These are phyloP conservation scores for Mariannaea elegans DNA, from an alignment of 2,329 filamentous ascomycete genomes.

Conservation along the genomic window DNA sequence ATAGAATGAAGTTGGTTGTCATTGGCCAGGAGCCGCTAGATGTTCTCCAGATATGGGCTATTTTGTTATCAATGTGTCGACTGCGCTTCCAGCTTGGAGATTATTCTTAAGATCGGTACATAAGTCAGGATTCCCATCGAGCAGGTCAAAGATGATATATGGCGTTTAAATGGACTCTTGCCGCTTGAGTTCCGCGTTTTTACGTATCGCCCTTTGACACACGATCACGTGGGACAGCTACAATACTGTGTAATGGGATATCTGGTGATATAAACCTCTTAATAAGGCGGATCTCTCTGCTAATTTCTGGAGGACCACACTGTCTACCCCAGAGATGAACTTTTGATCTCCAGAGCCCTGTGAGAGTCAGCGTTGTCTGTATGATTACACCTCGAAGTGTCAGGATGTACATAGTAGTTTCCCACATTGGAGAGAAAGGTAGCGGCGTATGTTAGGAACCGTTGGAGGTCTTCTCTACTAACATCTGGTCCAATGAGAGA, in stretches of 20 bases:
- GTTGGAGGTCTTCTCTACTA: constrained; percentile 52
- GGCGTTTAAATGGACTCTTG: no score
- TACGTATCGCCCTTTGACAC: no score
- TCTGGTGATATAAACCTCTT: background rate
- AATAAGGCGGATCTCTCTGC: constrained; percentile 43
- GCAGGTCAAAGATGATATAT: no score
- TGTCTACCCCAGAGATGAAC: constrained; percentile 61
- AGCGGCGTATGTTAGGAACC: constrained; percentile 64
- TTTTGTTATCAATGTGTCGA: no score
- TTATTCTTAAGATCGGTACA: no score
- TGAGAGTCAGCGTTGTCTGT: constrained; percentile 8
- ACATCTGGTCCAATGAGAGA: constrained; percentile 52
- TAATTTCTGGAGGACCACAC: constrained; percentile 53
- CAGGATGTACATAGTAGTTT: constrained; percentile 61
- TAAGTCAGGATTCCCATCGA: no score
- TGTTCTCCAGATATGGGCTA: constrained; percentile 83
- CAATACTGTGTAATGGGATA: no score
- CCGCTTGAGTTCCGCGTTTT: no score
- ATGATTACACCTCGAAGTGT: background rate
- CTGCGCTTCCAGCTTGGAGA: no score
- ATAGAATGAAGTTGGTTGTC: constrained; percentile 91
- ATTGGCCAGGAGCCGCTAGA: constrained; percentile 84
- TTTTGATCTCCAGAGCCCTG: constrained; percentile 67
- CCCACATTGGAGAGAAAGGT: constrained; percentile 67
- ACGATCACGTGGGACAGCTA: no score